phyloP scores from a whole-genome alignment of 352 stramenopile species.

The Phytophthora parvispora region DNA sequence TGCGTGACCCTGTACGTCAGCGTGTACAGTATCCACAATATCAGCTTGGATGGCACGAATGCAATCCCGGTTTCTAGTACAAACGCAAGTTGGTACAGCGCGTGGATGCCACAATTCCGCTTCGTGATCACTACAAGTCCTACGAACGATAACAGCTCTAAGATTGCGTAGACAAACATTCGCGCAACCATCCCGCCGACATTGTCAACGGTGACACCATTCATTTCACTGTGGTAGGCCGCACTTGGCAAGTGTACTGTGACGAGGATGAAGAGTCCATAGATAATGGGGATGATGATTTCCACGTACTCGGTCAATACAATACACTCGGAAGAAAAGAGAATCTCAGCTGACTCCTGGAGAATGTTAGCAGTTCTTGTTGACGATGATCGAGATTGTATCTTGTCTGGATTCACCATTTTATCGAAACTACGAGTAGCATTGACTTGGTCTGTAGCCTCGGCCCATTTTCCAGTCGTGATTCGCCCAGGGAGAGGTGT shows the following conservation, averaged over 20 bases:
- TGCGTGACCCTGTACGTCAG: slow-evolving; percentile 9
- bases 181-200: slow-evolving; percentile 8
- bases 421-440: too few species aligned
- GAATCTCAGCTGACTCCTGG: slow-evolving; percentile 3
- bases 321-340: slow-evolving; percentile 35
- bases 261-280: slow-evolving; percentile 12
- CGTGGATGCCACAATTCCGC: slow-evolving; percentile 19
- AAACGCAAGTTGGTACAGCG: slow-evolving; percentile 31
- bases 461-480: neutral
- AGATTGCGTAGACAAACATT: slow-evolving; percentile 16
- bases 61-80: slow-evolving; percentile 27
- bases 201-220: neutral
- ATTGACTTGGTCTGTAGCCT: neutral
- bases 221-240: slow-evolving; percentile 33
- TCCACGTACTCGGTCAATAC: slow-evolving; percentile 39
- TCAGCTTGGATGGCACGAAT: slow-evolving; percentile 20
- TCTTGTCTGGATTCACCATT: neutral
- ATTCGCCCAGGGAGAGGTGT: neutral
- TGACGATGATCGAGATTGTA: neutral
- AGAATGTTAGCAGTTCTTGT: neutral
- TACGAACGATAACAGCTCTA: slow-evolving; percentile 25
- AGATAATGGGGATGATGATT: slow-evolving; percentile 33
- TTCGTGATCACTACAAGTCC: slow-evolving; percentile 16
- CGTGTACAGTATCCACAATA: slow-evolving; percentile 24
- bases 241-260: slow-evolving; percentile 18